Percentiles rank a stretch among this genome's conserved stretches.
Evolutionary conservation across 2,329 filamentous ascomycete genomes (phyloP).

Genomic region (Didymella pinodella): DNA sequence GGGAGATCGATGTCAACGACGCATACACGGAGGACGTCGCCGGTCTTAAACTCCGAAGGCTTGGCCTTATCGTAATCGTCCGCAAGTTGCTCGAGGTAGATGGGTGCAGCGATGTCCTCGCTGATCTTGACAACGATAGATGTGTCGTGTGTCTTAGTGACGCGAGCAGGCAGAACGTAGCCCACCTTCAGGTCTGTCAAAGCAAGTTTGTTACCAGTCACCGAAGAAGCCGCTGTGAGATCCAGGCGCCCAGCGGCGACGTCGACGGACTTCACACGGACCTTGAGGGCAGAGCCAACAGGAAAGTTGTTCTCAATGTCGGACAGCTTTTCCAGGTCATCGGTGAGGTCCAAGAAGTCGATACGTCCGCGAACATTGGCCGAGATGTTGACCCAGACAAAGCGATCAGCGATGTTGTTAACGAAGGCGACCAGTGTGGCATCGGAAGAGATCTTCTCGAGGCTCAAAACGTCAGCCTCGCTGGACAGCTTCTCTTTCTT

Average conservation of each 20-base stretch:
- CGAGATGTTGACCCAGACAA: constrained; percentile 89
- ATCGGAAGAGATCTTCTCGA: constrained; percentile 76
- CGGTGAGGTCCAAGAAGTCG: constrained; percentile 81
- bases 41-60: constrained; percentile 77
- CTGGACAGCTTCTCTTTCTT: constrained; percentile 67
- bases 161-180: constrained; percentile 80
- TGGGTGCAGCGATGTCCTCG: constrained; percentile 77
- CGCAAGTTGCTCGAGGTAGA: constrained; percentile 81
- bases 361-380: constrained; percentile 88
- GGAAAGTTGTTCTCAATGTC: constrained; percentile 84
- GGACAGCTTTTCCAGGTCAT: constrained; percentile 80
- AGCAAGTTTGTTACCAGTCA: constrained; percentile 65
- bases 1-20: constrained; percentile 79
- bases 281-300: constrained; percentile 84
- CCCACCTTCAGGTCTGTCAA: constrained; percentile 78
- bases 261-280: constrained; percentile 79
- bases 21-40: constrained; percentile 87
- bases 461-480: constrained; percentile 69
- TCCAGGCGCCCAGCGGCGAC: constrained; percentile 77
- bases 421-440: constrained; percentile 82
- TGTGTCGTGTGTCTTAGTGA: constrained; percentile 86
- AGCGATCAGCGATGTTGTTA: constrained; percentile 84
- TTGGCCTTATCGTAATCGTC: constrained; percentile 87
- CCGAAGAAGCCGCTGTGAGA: constrained; percentile 76
- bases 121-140: constrained; percentile 87